Base-by-base conservation (phyloP, 1,139 yeast genomes). In the Sugiyamaella pinicola region DNA sequence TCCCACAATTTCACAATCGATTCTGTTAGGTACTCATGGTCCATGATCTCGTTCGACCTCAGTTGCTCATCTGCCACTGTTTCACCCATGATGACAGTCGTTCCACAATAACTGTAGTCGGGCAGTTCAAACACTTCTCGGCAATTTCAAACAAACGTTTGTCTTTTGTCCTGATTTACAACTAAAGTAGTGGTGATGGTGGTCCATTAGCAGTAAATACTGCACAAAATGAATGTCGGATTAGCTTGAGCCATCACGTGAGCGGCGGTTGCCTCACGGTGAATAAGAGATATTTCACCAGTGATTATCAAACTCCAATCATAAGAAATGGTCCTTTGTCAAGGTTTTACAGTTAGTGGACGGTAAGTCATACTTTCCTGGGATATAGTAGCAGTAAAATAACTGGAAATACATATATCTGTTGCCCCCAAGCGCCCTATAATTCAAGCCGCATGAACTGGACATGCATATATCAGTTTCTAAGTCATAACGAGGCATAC, bases 1-100 rank as follows among this genome's bases (percentile, higher is more conserved):
- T 43, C 47, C 47, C 47, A 43, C 3, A 34, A 31, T 24, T 19
- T 34, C 21, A 43, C 39, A 3, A 43, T 22, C 31, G 47, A 29
- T 13, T 31, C 47, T 31, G 28, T 43, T 13, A 43, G n/a, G 39
- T 43, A 29, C 22, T 43, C 39, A 18, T 34, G 39, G 29, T 43
- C 47, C 38, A 43, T 21, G 28, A 33, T 29, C 22, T 41, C 42
- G 4, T 10, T 24, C 29, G 42, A n/a, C 12, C 29, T 26, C 34
- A n/a, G 19, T 13, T 17, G 35, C 8, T 28, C 35, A 12, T 21
- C 39, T n/a, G 31, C 21, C 4, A 22, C 38, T 19, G 17, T 6
- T 2, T 43, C 47, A 13, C 19, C 47, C 39, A 33, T 34, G 31
- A 35, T 33, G 29, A 21, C 12, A 29, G 13, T 10, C 9, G n/a